phyloP scores from a whole-genome alignment of 164 flowering plant species.

The Cinnamomum chago region DNA sequence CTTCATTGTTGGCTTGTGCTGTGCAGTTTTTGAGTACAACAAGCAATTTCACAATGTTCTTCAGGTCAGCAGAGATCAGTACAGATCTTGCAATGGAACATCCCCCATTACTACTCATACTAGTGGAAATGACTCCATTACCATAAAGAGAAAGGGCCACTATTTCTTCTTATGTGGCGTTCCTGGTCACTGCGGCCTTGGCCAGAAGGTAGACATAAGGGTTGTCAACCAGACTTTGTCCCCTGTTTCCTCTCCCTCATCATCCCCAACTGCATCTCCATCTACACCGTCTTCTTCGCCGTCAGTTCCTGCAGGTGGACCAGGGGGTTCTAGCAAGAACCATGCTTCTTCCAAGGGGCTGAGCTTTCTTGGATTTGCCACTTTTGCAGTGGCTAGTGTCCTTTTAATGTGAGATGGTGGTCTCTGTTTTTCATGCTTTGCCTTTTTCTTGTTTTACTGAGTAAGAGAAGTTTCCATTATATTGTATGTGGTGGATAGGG shows the following conservation, averaged over 20 bases:
- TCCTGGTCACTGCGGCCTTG: conserved; percentile 66
- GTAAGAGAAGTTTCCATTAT: no score
- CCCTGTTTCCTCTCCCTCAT: conserved; percentile 8
- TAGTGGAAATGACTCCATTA: conserved; percentile 54
- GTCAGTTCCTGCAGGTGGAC: conserved; percentile 6
- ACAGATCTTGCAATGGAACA: conserved; percentile 47
- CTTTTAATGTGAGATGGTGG: background rate
- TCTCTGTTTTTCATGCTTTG: no score
- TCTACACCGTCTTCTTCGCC: background rate
- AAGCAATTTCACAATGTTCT: conserved; percentile 56
- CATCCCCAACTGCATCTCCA: conserved; percentile 7
- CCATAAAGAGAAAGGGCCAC: conserved; percentile 40
- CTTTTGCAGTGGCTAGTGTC: conserved; percentile 8
- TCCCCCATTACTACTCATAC: conserved; percentile 33
- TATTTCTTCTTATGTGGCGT: conserved; percentile 58
- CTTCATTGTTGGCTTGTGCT: background rate
- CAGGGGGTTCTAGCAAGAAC: conserved; percentile 8
- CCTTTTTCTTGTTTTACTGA: no score
- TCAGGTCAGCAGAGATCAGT: conserved; percentile 48
- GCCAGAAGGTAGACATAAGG: conserved; percentile 63
- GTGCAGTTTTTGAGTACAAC: conserved; percentile 52
- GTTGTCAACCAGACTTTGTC: conserved; percentile 7
- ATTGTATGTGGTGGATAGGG: no score
- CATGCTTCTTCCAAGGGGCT: conserved; percentile 16
- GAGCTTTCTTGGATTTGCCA: background rate